Base-by-base conservation (phyloP, 2,329 filamentous ascomycete genomes). In the Phialophora chinensis region DNA sequence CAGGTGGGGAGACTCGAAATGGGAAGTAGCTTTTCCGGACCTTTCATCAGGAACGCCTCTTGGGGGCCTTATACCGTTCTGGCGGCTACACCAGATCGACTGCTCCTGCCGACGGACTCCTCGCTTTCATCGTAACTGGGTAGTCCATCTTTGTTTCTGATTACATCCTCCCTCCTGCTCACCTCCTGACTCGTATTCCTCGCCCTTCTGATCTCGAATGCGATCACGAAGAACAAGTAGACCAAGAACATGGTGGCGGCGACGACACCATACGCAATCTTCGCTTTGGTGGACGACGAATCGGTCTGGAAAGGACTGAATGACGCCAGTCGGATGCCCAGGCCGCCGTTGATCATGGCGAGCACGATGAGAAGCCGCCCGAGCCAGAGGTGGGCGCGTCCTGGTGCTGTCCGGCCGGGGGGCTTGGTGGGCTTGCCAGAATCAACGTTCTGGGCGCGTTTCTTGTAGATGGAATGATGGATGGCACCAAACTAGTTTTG, bases 281-380 rank as follows among this genome's bases (percentile, higher is more conserved):
- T 75, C 0, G 76, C 77, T 14, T 73, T 73, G 1, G 63, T 68
- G 3, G 73, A 73, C 17, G 73, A 74, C n/a, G 76, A 76, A 25
- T 75, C 71, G 4, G 69, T 73, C 52, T 72, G 71, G 38, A 72
- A 68, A 0, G 68, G 71, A 54, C 77, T 79, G 38, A 78, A 75
- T 25, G 80, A 77, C 2, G 83, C 81, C 20, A 85, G 75, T 65
- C 77, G 75, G 44, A 87, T 79, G 0, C 85, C 85, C 0, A 87
- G 74, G 0, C 85, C 85, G n/a, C 83, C 85, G 71, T 87, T 87
- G 73, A 87, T 78, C 63, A 86, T 83, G 2, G 83, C 85, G 0
- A 87, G 75, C 0, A 80, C 77, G 12, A 87, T 80, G 25, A 82
- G 77, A 31, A 78, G 70, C 4, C 85, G 79, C 20, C 85, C 85